Evolutionary conservation across 1,284 basidiomycete genomes (phyloP), one percentile per base, ranked within the genome.

Genomic region (Ganoderma resinaceum): DNA sequence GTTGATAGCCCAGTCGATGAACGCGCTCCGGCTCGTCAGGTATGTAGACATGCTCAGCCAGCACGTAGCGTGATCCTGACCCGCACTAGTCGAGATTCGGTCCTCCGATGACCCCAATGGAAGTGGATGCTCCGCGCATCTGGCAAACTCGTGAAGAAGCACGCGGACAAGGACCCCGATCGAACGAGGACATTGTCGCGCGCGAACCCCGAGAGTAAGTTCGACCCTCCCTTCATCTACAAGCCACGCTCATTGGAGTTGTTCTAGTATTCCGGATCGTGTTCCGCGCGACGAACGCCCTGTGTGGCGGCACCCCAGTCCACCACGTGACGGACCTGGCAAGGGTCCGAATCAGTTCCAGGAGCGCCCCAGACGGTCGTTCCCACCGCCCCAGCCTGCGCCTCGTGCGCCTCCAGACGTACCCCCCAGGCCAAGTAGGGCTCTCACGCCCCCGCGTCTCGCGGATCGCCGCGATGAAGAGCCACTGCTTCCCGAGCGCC

Each of bases 201-300:
- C 46, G 59, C 26, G 60, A 65, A 31, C 5, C 63, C 4, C 66
- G 63, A 60, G 64, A 64, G 71, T 70, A 31, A 61, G 69, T 65
- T 31, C 9, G 33, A 23, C 20, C 26, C 1, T 18, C 7, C 2
- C 35, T 6, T 40, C 16, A 35, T 60, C 14, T 14, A 16, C 12
- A 3, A 29, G 6, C 1, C 29, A n/a, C 9, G 20, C 23, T 58
- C 6, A 58, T 20, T 9, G 18, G 29, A 38, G 14, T 26, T n/a
- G 16, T 23, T 49, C 16, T 33, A 37, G 18, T 1, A 63, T 59
- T 49, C 40, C 43, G 11, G 29, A 29, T 7, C 60, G 57, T 11
- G 18, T 35, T 7, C 31, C 40, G n/a, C 70, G 55, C 18, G 63
- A 63, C 18, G 60, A 61, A 9, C 55, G 23, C 9, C 46, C 61